Base-by-base conservation (phyloP, 192 early-diverging fungal species). In the Coemansia sp. region DNA sequence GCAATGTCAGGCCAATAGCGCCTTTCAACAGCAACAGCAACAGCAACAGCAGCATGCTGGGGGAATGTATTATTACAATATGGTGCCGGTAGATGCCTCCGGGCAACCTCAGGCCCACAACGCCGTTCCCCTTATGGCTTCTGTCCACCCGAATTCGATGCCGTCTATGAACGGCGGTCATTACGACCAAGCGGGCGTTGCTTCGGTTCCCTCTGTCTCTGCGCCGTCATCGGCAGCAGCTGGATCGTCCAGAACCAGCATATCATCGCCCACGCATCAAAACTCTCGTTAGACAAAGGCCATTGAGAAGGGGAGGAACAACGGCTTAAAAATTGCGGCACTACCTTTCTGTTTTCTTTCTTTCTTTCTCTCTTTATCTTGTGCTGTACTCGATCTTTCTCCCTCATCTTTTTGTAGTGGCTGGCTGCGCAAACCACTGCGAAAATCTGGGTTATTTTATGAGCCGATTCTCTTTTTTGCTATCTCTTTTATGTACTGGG, bases 21-120 rank as follows among this genome's bases (percentile, higher is more conserved):
- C 57, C 39, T 57, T 58, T 20, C 62, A 61, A 31, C 65, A 50
- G 11, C 65, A 46, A 4, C 59, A 50, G 28, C 67, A 61, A 11
- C 57, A 53, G 19, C 60, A 54, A 9, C 63, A 50, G 3, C 55
- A 54, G 21, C 61, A 49, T 18, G 39, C 58, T 2, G 63, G 63
- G n/a, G 54, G 51, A 57, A 54, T 66, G 55, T 66, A 66, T 40
- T 67, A 63, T 51, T 74, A 74, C 46, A 67, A 59, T 20, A 63
- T 63, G 70, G 59, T 62, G 20, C 52, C 53, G 26, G 40, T 60
- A 45, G 71, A 68, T 36, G 69, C 53, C 6, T 35, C 57, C 9
- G 58, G 42, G 19, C 42, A 44, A 44, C 42, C 42, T 44, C 42
- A 44, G 42, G 42, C 19, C 50, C 31, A 40, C 51, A 31, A 36